phyloP scores from a whole-genome alignment of 257 asterid species.

The Solanum gracilifrons region DNA sequence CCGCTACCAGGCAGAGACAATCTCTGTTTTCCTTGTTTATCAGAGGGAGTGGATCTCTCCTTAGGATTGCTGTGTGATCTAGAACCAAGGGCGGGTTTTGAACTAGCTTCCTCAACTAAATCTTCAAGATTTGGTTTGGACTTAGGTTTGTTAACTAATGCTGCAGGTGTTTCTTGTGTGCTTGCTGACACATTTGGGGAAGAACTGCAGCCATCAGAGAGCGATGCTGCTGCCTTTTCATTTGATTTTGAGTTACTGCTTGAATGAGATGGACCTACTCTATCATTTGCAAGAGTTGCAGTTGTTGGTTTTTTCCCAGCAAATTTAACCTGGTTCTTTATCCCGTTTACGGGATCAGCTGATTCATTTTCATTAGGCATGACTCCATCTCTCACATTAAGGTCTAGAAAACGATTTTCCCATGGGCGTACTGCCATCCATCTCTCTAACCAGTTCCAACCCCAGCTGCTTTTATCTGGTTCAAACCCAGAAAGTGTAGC shows the following conservation, averaged over 20 bases:
- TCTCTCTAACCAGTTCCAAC: slow-evolving; percentile 99
- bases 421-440: slow-evolving; percentile 99
- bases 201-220: slow-evolving; percentile 56
- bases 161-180: slow-evolving; percentile 37
- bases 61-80: slow-evolving; percentile 83
- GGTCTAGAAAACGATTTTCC: slow-evolving; percentile 90
- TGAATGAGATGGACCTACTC: slow-evolving; percentile 32
- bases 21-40: slow-evolving; percentile 71
- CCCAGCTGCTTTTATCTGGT: slow-evolving; percentile 91
- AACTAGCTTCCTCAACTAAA: slow-evolving; percentile 55
- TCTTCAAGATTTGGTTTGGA: slow-evolving; percentile 54
- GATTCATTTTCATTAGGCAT: slow-evolving; percentile 42
- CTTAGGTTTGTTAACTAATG: slow-evolving; percentile 12
- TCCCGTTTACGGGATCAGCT: slow-evolving; percentile 28
- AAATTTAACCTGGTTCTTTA: slow-evolving; percentile 28
- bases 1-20: slow-evolving; percentile 70
- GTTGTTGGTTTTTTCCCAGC: slow-evolving; percentile 34
- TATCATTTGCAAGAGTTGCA: slow-evolving; percentile 35
- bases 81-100: slow-evolving; percentile 34
- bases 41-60: slow-evolving; percentile 53
- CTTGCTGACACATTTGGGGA: slow-evolving; percentile 44
- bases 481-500: slow-evolving; percentile 44
- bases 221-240: slow-evolving; percentile 43
- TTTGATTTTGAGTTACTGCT: slow-evolving; percentile 41
- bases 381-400: slow-evolving; percentile 62